phyloP scores from a whole-genome alignment of 2,329 filamentous ascomycete genomes.

The Esteya vermicola region DNA sequence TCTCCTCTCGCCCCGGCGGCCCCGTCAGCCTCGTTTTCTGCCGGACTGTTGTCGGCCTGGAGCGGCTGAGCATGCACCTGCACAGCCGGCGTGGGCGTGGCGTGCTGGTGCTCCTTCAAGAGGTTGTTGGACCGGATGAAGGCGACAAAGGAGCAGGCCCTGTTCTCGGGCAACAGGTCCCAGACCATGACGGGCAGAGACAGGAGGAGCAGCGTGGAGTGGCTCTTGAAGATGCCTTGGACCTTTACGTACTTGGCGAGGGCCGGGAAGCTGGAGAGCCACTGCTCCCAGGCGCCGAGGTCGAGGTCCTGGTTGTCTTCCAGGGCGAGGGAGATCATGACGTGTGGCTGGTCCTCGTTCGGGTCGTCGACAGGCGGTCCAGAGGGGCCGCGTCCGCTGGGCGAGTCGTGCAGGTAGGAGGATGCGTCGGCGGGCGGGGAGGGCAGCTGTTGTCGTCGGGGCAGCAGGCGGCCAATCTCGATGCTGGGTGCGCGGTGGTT shows the following conservation, averaged over 20 bases:
- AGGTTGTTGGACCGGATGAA: conserved; percentile 46
- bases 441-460: conserved; percentile 19
- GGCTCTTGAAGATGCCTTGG: conserved; percentile 46
- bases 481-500: conserved; percentile 46
- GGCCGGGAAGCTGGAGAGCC: conserved; percentile 40
- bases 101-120: conserved; percentile 17
- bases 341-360: conserved; percentile 41
- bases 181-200: conserved; percentile 46
- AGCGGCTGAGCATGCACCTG: too few species aligned
- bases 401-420: conserved; percentile 9
- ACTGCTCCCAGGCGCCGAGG: conserved; percentile 44
- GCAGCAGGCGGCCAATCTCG: conserved; percentile 30
- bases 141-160: conserved; percentile 41
- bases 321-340: conserved; percentile 45
- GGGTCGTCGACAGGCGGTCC: conserved; percentile 22
- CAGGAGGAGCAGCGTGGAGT: conserved; percentile 42
- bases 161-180: conserved; percentile 43
- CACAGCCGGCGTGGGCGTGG: conserved; percentile 4
- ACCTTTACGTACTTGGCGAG: conserved; percentile 46
- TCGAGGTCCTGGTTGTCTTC: conserved; percentile 43
- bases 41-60: not conserved
- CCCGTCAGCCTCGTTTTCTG: not conserved
- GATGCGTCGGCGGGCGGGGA: conserved; percentile 21
- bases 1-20: not conserved
- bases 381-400: conserved; percentile 9